Evolutionary conservation across 2,329 filamentous ascomycete species (phyloP).

Genomic region (Pseudogymnoascus sp.): DNA sequence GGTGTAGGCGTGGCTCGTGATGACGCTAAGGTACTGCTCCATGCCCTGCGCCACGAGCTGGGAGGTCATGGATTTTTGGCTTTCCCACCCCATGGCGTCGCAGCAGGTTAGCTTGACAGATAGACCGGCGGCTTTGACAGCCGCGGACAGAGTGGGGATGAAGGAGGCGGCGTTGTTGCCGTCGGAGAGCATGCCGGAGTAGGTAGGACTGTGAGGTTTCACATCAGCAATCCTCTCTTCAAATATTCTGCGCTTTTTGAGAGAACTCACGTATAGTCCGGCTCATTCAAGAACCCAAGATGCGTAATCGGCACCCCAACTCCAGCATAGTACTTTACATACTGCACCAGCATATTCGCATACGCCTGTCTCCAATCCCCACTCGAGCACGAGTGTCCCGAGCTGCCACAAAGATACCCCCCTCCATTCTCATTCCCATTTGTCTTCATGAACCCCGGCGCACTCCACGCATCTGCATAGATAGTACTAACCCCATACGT

Average conservation of each 20-base stretch:
- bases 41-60: slow-evolving; percentile 32
- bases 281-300: slow-evolving; percentile 39
- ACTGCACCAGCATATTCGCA: slow-evolving; percentile 40
- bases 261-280: slow-evolving; percentile 28
- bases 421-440: slow-evolving; percentile 37
- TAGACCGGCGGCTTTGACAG: slow-evolving; percentile 31
- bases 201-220: slow-evolving; percentile 21
- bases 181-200: slow-evolving; percentile 40
- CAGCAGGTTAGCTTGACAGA: slow-evolving; percentile 37
- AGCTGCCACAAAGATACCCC: slow-evolving; percentile 39
- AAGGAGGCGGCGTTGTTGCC: slow-evolving; percentile 43
- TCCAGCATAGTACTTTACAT: slow-evolving; percentile 35
- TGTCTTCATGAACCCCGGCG: slow-evolving; percentile 44
- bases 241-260: slow-evolving; percentile 12
- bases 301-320: slow-evolving; percentile 34
- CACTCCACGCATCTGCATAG: slow-evolving; percentile 43
- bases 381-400: slow-evolving; percentile 30
- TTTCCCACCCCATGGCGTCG: slow-evolving; percentile 36
- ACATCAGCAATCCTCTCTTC: background rate
- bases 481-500: slow-evolving; percentile 37
- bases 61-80: slow-evolving; percentile 31
- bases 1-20: slow-evolving; percentile 35
- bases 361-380: slow-evolving; percentile 42
- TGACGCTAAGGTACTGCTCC: slow-evolving; percentile 31
- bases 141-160: slow-evolving; percentile 36